Percentiles rank a stretch among this genome's conserved stretches.
Evolutionary conservation across 2,329 filamentous ascomycete genomes (phyloP).

Genomic region (Apiospora saccharicola): DNA sequence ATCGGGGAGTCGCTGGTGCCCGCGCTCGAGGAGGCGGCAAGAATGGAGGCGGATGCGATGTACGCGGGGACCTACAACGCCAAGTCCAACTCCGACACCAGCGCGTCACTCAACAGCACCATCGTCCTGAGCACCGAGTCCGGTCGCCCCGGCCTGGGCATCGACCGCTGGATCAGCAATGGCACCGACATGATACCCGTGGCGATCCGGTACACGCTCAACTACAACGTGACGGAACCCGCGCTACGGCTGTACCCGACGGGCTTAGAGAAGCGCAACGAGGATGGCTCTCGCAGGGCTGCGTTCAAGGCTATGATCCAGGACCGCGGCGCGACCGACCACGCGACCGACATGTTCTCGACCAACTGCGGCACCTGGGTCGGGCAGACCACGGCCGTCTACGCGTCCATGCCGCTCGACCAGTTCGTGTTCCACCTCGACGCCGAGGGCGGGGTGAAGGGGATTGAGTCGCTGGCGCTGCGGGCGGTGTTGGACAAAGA

Average conservation of each 20-base stretch:
- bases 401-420: slow-evolving; percentile 40
- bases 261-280: slow-evolving; percentile 33
- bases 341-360: slow-evolving; percentile 36
- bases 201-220: slow-evolving; percentile 33
- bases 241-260: slow-evolving; percentile 40
- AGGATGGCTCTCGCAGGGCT: slow-evolving; percentile 27
- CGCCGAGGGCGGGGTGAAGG: slow-evolving; percentile 32
- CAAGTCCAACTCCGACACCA: neutral
- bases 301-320: slow-evolving; percentile 41
- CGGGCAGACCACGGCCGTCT: slow-evolving; percentile 37
- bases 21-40: slow-evolving; percentile 37
- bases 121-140: slow-evolving; percentile 35
- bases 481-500: slow-evolving; percentile 33
- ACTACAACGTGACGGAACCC: slow-evolving; percentile 29
- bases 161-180: slow-evolving; percentile 39
- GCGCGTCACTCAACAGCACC: slow-evolving; percentile 18
- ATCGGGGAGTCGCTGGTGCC: slow-evolving; percentile 36
- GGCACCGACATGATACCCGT: slow-evolving; percentile 40
- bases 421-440: slow-evolving; percentile 40
- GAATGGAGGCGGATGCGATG: slow-evolving; percentile 31
- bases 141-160: slow-evolving; percentile 35
- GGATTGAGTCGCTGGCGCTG: slow-evolving; percentile 38
- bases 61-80: slow-evolving; percentile 37
- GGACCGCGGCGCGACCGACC: slow-evolving; percentile 34
- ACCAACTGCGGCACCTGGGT: slow-evolving; percentile 42